Evolutionary conservation across 768 basidiomycete species (phyloP).

Genomic region (Macrolepiota albuminosa): DNA sequence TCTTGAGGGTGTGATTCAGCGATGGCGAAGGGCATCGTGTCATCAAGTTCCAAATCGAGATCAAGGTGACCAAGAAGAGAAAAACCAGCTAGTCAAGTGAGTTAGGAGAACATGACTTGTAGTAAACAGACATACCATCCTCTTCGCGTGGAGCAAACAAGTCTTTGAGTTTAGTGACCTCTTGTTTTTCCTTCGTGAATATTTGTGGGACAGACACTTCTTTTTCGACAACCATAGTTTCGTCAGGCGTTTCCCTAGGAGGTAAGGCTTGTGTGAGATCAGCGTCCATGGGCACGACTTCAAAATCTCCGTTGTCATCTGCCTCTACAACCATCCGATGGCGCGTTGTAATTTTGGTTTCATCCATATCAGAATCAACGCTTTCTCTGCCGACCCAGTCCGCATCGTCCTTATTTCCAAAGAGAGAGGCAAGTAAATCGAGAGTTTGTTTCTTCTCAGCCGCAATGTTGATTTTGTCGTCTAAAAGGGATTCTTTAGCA

Average conservation of each 20-base stretch:
- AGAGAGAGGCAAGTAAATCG: conserved; percentile 47
- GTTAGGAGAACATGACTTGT: not conserved
- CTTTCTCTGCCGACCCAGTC: conserved; percentile 63
- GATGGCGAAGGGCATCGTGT: conserved; percentile 17
- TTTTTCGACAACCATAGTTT: conserved; percentile 11
- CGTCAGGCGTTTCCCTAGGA: conserved; percentile 12
- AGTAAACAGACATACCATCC: conserved; percentile 43
- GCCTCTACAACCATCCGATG: conserved; percentile 19
- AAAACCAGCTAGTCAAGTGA: conserved; percentile 45
- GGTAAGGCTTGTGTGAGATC: not conserved
- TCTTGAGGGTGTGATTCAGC: conserved; percentile 4
- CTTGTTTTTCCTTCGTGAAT: conserved; percentile 6
- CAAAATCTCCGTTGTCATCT: conserved; percentile 21
- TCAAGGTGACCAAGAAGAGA: conserved; percentile 75
- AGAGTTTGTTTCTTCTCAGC: conserved; percentile 44
- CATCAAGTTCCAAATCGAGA: conserved; percentile 38
- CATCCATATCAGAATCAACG: conserved; percentile 52
- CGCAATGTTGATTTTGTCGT: conserved; percentile 26
- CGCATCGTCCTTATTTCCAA: conserved; percentile 38
- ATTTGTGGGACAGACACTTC: conserved; percentile 4
- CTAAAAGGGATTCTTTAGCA: conserved; percentile 2
- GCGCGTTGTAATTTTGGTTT: conserved; percentile 13
- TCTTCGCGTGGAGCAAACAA: conserved; percentile 69
- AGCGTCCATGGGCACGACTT: conserved; percentile 9
- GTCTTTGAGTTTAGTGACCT: conserved; percentile 51